Evolutionary conservation across 2,329 filamentous ascomycete genomes (phyloP).

Genomic region (Penicillium hordei): DNA sequence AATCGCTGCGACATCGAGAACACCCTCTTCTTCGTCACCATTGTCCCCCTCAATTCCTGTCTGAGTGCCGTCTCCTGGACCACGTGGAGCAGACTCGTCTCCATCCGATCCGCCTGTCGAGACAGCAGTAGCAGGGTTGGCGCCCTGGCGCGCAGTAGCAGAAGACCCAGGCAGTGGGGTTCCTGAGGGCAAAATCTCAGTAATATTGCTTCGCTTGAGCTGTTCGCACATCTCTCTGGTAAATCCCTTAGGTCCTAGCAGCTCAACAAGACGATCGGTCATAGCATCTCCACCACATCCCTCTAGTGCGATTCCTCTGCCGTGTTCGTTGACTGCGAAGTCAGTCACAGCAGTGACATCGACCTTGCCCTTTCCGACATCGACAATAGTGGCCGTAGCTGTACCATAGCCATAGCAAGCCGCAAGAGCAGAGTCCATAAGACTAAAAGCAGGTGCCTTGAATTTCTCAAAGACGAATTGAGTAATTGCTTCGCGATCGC

Average conservation of each 20-base stretch:
- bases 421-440: slow-evolving; percentile 86
- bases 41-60: slow-evolving; percentile 52
- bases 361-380: slow-evolving; percentile 88
- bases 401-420: slow-evolving; percentile 79
- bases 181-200: slow-evolving; percentile 59
- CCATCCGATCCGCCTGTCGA: slow-evolving; percentile 53
- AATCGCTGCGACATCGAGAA: slow-evolving; percentile 65
- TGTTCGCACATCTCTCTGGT: slow-evolving; percentile 65
- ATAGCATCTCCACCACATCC: slow-evolving; percentile 84
- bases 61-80: slow-evolving; percentile 56
- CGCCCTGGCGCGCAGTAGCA: slow-evolving; percentile 42
- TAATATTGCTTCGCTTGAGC: slow-evolving; percentile 62
- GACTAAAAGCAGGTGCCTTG: slow-evolving; percentile 84
- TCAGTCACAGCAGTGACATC: slow-evolving; percentile 90
- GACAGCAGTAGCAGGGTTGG: slow-evolving; percentile 57
- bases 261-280: slow-evolving; percentile 68
- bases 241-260: slow-evolving; percentile 61
- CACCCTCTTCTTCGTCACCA: slow-evolving; percentile 59
- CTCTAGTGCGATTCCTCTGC: slow-evolving; percentile 60
- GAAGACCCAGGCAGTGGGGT: slow-evolving; percentile 54
- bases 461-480: slow-evolving; percentile 98
- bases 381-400: slow-evolving; percentile 78
- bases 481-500: slow-evolving; percentile 81
- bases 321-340: slow-evolving; percentile 69
- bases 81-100: slow-evolving; percentile 48